phyloP scores from a whole-genome alignment of 2,329 filamentous ascomycete species.

The Hymenoscyphus occultus region DNA sequence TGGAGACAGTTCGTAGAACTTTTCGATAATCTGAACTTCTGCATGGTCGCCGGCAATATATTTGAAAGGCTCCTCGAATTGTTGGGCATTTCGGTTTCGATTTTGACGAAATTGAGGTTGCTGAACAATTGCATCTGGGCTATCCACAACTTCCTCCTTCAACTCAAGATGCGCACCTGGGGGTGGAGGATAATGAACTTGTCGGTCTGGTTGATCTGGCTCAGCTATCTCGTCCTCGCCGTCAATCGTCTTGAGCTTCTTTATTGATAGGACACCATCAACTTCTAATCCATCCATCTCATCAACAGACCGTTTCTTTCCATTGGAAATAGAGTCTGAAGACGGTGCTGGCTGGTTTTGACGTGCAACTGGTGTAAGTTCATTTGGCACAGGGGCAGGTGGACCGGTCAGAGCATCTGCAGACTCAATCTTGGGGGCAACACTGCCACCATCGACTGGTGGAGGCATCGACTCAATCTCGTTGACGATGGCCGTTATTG shows the following conservation, averaged over 20 bases:
- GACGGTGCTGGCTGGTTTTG: constrained; percentile 35
- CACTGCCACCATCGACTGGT: constrained; percentile 32
- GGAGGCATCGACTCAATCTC: constrained; percentile 38
- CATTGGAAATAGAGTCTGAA: constrained; percentile 24
- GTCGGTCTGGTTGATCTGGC: constrained; percentile 29
- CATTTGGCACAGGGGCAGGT: constrained; percentile 7
- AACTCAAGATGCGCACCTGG: constrained; percentile 34
- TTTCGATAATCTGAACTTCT: constrained; percentile 72
- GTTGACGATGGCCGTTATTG: constrained; percentile 40
- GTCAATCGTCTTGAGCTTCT: constrained; percentile 48
- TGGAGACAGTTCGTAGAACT: constrained; percentile 80
- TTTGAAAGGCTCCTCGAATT: constrained; percentile 89
- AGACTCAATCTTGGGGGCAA: constrained; percentile 35
- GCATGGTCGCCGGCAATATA: constrained; percentile 73
- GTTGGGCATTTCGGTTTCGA: constrained; percentile 43
- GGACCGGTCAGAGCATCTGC: constrained; percentile 29
- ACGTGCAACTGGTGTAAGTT: constrained; percentile 26
- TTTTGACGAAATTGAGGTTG: constrained; percentile 16
- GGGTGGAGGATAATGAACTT: constrained; percentile 37
- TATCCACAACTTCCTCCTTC: constrained; percentile 29
- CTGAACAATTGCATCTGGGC: constrained; percentile 20
- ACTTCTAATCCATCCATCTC: constrained; percentile 32
- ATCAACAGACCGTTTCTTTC: constrained; percentile 38
- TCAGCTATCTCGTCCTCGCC: constrained; percentile 28
- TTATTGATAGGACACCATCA: constrained; percentile 35